These are phyloP conservation scores for Saccharomyces hybrid DNA, from an alignment of 1,139 yeast genomes.

Conservation along the genomic window DNA sequence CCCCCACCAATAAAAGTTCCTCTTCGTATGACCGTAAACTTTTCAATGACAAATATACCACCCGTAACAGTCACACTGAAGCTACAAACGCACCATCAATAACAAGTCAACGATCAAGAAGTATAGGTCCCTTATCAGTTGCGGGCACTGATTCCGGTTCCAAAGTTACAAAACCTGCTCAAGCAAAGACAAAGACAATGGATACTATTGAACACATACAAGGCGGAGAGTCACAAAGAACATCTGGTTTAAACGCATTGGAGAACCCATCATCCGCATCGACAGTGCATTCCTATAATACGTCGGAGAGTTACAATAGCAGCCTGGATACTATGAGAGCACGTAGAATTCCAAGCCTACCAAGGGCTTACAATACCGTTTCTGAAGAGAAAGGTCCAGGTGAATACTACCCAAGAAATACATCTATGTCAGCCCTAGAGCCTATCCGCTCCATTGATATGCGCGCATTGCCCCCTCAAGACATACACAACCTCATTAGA, in stretches of 20 bases:
- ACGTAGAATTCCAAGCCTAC: neutral
- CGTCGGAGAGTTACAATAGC: neutral
- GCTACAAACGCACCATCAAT: neutral
- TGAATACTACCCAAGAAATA: neutral
- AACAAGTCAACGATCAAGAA: neutral
- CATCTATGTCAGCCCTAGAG: neutral
- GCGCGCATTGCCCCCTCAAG: constrained; percentile 44
- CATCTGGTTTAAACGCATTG: neutral
- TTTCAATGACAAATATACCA: neutral
- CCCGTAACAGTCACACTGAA: neutral
- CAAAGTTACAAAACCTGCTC: neutral
- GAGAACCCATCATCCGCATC: neutral
- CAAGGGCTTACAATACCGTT: neutral
- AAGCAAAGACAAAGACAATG: neutral
- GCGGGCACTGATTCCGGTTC: neutral
- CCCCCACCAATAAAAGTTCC: constrained; percentile 2
- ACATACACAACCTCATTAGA: constrained; percentile 48
- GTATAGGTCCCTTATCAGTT: neutral
- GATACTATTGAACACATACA: neutral
- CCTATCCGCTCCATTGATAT: constrained; percentile 23
- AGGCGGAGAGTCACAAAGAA: neutral
- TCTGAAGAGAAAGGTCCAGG: neutral
- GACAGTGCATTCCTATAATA: neutral
- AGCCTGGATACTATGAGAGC: neutral
- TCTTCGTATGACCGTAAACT: neutral